A percentile compares a stretch with the other conserved stretches of the same genome.
Conservation (phyloP, 1,284 basidiomycete genomes). For the Ceratobasidium sp. region DNA sequence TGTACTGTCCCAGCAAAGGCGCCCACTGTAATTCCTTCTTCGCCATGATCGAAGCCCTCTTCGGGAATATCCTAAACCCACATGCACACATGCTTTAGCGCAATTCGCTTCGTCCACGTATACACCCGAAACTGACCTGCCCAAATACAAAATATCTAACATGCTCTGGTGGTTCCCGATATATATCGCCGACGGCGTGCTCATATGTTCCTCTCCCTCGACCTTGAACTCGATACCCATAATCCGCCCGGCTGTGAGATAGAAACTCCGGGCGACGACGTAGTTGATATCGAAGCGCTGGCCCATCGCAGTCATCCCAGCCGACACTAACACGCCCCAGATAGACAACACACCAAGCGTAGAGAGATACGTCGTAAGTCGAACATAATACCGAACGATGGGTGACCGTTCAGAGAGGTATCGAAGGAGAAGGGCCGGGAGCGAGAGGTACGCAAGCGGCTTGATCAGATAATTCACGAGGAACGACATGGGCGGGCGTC, state of each 20-base stretch:
- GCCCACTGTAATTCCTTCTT: constrained; percentile 92
- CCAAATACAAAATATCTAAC: constrained; percentile 88
- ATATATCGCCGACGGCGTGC: constrained; percentile 76
- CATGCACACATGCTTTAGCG: constrained; percentile 31
- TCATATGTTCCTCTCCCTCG: constrained; percentile 88
- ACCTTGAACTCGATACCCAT: constrained; percentile 82
- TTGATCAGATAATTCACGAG: constrained; percentile 67
- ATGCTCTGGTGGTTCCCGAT: constrained; percentile 96
- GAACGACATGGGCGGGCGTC: constrained; percentile 68
- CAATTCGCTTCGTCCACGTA: not conserved
- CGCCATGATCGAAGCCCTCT: constrained; percentile 88
- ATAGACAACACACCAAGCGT: constrained; percentile 81
- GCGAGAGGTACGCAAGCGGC: constrained; percentile 78
- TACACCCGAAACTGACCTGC: constrained; percentile 67
- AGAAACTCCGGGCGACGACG: constrained; percentile 89
- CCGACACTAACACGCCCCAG: constrained; percentile 80
- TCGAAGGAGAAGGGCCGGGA: constrained; percentile 74
- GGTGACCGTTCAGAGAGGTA: constrained; percentile 69
- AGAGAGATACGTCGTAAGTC: constrained; percentile 79
- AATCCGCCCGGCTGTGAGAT: constrained; percentile 74
- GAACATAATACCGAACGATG: constrained; percentile 79
- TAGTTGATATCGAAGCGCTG: constrained; percentile 87
- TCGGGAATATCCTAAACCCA: constrained; percentile 81
- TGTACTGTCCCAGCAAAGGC: constrained; percentile 91
- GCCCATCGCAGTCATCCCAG: constrained; percentile 79